Evolutionary conservation across 129 eudicot genomes (phyloP), one percentile per base, ranked within the genome.

Genomic region (Flaveria sonorensis): DNA sequence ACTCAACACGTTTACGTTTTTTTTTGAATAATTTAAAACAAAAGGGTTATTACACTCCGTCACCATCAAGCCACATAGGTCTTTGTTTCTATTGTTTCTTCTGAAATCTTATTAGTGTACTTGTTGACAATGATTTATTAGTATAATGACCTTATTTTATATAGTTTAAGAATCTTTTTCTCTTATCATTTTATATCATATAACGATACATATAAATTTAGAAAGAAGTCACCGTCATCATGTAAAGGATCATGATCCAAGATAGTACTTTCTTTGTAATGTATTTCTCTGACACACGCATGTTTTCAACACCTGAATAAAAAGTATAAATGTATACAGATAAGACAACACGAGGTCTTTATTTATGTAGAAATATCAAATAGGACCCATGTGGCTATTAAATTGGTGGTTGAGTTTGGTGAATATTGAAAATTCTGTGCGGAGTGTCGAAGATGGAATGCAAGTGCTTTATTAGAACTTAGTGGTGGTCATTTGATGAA

Each of bases 401-500:
- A 15, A 15, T 63, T 43, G 69, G 69, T 63, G 69, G 46, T 63
- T 28, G 69, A 30, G 69, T 32, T 63, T 56, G 26, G 26, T 6
- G 62, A 56, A 56, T 56, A 9, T 20, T 56, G 14, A 19, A 21
- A 8, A 19, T 56, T 36, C 40, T 36, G 0, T 36, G 40, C 5
- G 8, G 6, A 36, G 7, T 36, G 7, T 36, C 7, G 46, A 13
- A 30, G 46, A 63, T 63, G 30, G 15, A 32, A 20, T 56, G 4
- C 21, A 56, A 56, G 23, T 56, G 62, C 9, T 56, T 19, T 19
- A 19, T 56, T 30, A 28, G 69, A 63, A 16, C 4, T 63, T 30
- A 15, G 69, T 63, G 69, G 69, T 63, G 69, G 42, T 14, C 67
- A 61, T 61, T 24, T 61, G 24, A 11, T 18, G 62, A 19, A 55